phyloP scores from a whole-genome alignment of 768 basidiomycete genomes.

The Tricholoma bakamatsutake region DNA sequence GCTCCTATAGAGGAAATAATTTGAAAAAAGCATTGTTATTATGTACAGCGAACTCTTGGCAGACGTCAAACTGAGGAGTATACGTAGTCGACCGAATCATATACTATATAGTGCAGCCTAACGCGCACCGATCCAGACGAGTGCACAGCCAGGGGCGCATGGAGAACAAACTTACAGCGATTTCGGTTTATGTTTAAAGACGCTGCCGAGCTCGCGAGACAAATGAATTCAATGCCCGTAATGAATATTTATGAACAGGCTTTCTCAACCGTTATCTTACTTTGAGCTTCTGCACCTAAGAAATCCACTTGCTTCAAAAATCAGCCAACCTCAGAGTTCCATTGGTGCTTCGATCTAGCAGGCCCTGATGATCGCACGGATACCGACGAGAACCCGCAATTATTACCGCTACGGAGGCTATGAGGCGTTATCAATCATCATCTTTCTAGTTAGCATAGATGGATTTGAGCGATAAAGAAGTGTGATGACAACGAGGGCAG shows the following conservation, averaged over 20 bases:
- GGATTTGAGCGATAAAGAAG: background rate
- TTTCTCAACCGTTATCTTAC: background rate
- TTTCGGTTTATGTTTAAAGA: too few species aligned
- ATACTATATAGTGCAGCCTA: too few species aligned
- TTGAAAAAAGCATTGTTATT: background rate
- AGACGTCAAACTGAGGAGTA: too few species aligned
- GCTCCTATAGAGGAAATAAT: background rate
- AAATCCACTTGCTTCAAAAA: background rate
- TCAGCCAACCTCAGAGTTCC: background rate
- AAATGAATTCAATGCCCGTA: too few species aligned
- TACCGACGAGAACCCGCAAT: background rate
- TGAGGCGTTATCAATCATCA: background rate
- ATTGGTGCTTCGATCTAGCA: background rate
- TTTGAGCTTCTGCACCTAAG: background rate
- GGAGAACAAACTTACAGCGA: too few species aligned
- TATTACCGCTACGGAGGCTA: background rate
- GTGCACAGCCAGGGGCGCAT: background rate
- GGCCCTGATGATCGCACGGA: background rate
- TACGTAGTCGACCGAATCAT: too few species aligned
- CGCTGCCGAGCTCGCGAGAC: too few species aligned
- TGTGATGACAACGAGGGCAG: conserved; percentile 27
- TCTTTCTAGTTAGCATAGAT: background rate
- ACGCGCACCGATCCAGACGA: too few species aligned
- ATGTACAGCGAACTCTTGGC: too few species aligned
- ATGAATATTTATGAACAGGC: background rate